These are phyloP conservation scores for Cercospora zeae-maydis DNA, from an alignment of 2,329 filamentous ascomycete genomes.

Conservation along the genomic window DNA sequence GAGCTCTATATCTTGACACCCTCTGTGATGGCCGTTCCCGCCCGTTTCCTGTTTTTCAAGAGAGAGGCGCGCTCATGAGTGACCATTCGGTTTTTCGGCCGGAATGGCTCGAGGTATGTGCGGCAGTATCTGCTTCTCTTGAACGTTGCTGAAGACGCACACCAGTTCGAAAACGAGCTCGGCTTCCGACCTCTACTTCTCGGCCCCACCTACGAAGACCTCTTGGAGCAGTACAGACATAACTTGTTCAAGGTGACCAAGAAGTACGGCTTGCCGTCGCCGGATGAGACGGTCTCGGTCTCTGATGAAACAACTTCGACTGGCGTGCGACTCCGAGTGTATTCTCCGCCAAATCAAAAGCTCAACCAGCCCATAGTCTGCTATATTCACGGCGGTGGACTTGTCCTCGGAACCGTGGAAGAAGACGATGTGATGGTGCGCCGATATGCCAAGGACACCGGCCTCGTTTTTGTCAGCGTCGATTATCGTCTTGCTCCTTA, in stretches of 20 bases:
- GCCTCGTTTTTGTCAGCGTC: conserved; percentile 52
- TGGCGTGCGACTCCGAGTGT: conserved; percentile 17
- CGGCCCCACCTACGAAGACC: conserved; percentile 17
- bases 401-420: conserved; percentile 17
- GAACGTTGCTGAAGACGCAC: neutral
- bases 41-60: neutral
- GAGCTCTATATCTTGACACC: neutral
- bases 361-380: conserved; percentile 15
- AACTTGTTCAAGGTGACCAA: conserved; percentile 12
- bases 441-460: conserved; percentile 16
- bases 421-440: conserved; percentile 16
- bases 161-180: conserved; percentile 19
- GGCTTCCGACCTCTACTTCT: conserved; percentile 20
- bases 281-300: conserved; percentile 7
- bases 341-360: conserved; percentile 11
- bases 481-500: conserved; percentile 60
- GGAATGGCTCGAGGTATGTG: conserved; percentile 13
- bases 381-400: conserved; percentile 21
- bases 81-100: conserved; percentile 6
- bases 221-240: conserved; percentile 16
- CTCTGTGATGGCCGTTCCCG: neutral
- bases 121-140: neutral
- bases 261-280: conserved; percentile 13
- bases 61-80: neutral
- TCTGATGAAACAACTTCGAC: conserved; percentile 10